Percentiles rank a stretch among this genome's conserved stretches.
Evolutionary conservation across 352 stramenopile genomes (phyloP).

Genomic region (Phytophthora pinifolia): DNA sequence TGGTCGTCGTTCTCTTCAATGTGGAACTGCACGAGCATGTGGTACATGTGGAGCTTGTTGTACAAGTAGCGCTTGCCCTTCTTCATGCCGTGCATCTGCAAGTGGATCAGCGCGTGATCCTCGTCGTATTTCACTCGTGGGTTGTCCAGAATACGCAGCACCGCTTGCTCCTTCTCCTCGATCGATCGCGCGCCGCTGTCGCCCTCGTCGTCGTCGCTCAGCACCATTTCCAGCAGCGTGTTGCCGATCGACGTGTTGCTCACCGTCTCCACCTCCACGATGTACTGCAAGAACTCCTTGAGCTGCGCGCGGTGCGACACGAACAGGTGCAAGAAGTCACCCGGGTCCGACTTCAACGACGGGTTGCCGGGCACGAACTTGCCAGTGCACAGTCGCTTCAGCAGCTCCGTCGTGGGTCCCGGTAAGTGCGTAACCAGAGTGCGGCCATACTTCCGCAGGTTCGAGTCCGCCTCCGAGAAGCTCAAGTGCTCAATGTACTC

Average conservation of each 20-base stretch:
- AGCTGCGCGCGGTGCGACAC: constrained; percentile 90
- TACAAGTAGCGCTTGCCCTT: constrained; percentile 93
- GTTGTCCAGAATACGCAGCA: constrained; percentile 90
- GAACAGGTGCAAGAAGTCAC: constrained; percentile 92
- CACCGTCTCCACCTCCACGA: constrained; percentile 86
- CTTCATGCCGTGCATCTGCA: constrained; percentile 92
- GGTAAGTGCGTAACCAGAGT: constrained; percentile 88
- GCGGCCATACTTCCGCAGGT: constrained; percentile 89
- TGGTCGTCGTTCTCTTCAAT: constrained; percentile 92
- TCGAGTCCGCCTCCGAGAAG: constrained; percentile 84
- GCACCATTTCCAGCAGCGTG: constrained; percentile 88
- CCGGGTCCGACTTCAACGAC: constrained; percentile 74
- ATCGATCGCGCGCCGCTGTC: constrained; percentile 28
- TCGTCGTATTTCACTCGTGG: constrained; percentile 90
- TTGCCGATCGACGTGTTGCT: constrained; percentile 90
- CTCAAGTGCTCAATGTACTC: constrained; percentile 89
- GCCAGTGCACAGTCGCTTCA: constrained; percentile 90
- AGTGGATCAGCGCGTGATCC: constrained; percentile 92
- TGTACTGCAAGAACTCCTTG: constrained; percentile 89
- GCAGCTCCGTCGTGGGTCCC: constrained; percentile 85
- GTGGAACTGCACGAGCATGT: constrained; percentile 94
- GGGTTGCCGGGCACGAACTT: constrained; percentile 65
- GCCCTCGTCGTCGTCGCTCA: constrained; percentile 65
- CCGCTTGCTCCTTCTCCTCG: constrained; percentile 78
- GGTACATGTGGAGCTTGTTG: constrained; percentile 94